Conservation (phyloP, 495 filamentous ascomycete genomes). For the Aspergillus nanangensis region DNA sequence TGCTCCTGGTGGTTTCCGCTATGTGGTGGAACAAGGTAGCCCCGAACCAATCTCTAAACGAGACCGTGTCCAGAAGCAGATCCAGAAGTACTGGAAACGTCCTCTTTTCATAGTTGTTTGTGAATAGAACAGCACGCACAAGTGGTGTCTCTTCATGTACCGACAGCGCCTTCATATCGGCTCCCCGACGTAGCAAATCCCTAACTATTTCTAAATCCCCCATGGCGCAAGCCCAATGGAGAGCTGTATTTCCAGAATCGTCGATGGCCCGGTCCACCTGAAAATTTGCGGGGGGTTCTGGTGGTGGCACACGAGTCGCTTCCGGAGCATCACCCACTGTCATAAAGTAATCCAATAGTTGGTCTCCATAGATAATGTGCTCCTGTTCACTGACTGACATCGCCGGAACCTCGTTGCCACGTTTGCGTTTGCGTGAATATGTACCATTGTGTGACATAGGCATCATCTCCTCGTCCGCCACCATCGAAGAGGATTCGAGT, state of each 20-base stretch:
- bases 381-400: conserved; percentile 70
- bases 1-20: conserved; percentile 72
- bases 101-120: conserved; percentile 88
- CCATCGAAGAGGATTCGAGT: conserved; percentile 73
- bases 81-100: conserved; percentile 80
- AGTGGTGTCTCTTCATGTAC: conserved; percentile 86
- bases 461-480: conserved; percentile 74
- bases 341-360: conserved; percentile 93
- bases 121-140: conserved; percentile 91
- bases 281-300: conserved; percentile 75
- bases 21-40: conserved; percentile 92
- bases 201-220: conserved; percentile 88
- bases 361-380: conserved; percentile 85
- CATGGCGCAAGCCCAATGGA: conserved; percentile 99
- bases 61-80: conserved; percentile 71
- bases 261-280: conserved; percentile 87
- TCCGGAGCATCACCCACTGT: conserved; percentile 65
- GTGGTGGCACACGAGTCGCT: conserved; percentile 53
- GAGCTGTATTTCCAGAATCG: conserved; percentile 77
- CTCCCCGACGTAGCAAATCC: conserved; percentile 72
- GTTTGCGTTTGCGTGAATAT: conserved; percentile 74
- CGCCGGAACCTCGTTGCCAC: conserved; percentile 53
- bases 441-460: conserved; percentile 61
- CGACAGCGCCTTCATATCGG: conserved; percentile 60
- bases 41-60: conserved; percentile 66